Evolutionary conservation across 257 asterid genomes (phyloP), one percentile per base, ranked within the genome.

Genomic region (Solanum rostratum): DNA sequence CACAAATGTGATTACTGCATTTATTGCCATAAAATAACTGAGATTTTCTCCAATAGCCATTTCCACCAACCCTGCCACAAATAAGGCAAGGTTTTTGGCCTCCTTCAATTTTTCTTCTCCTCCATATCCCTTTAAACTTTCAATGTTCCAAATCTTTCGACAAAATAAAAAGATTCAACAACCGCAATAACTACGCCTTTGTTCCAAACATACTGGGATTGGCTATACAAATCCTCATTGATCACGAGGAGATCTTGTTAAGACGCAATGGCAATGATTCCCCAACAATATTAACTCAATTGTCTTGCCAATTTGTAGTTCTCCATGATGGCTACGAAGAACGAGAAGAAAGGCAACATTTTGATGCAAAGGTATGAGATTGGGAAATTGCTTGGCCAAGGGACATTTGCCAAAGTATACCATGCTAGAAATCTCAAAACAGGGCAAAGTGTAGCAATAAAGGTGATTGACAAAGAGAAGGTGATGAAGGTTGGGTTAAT

Each of bases 381-480:
- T 50, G 99, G 99, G 5, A 93, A 89, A 66, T 79, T 93, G 66
- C 87, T 96, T 10, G 99, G 99, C 10, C 95, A 94, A 52, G 99
- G 99, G 5, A 92, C 97, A 11, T 96, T 96, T 68, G 98, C 98
- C 18, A 96, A 94, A 88, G 98, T 96, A 1, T 89, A 94, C 33
- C 96, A 94, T 83, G 99, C 92, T 7, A 85, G 97, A 33, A 84
- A 92, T 85, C 87, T 93, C 0, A 85, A 89, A 29, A 86, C 97
- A 0, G 97, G 96, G 5, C 81, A 86, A 14, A 91, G 91, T 54
- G 98, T 93, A 85, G 99, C 98, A 0, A 88, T 96, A 41, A 96
- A 96, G 46, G 80, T 94, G 65, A 90, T 94, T 66, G 96, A 92
- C 82, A 96, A 96, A 76, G 95, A 92, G 50, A 93, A 92, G 87